Base-by-base conservation (phyloP, 2,329 filamentous ascomycete genomes). In the Trichophyton rubrum region DNA sequence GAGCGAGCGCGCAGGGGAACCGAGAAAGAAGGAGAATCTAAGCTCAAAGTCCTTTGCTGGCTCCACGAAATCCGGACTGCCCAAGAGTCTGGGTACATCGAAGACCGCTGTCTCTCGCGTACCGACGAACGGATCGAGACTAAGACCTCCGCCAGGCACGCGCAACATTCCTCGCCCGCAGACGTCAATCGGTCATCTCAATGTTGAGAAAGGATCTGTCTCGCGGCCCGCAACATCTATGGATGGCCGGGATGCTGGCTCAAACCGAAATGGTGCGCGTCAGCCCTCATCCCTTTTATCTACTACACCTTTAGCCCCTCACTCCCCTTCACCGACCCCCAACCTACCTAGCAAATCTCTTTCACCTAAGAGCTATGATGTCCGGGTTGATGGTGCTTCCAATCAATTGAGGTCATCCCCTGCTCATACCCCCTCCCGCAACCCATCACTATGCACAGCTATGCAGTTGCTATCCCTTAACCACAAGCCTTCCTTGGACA, bases 1-100 rank as follows among this genome's bases (percentile, higher is more conserved):
- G 27, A 72, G 71, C 20, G 81, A 85, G 60, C 77, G 77, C 65
- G 82, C 79, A 35, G 79, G 72, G 63, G 83, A 86, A 62, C 79
- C 75, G 35, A 77, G 27, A n/a, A 57, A 57, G 9, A 57, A 40
- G 8, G 38, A 71, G 62, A 71, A 73, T 51, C 69, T 76, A 17
- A 22, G 20, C n/a, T 20, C 22, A 13, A 49, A 15, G 22, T n/a
- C 27, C 3, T 53, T 53, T 24, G 24, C 49, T 13, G 49, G 22
- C 13, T 30, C 49, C 11, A 30, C 49, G 22, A 53, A 33, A 53
- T 15, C 22, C 22, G 27, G 3, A 13, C 49, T 30, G 13, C 22
- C 49, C 13, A 33, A 24, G 22, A 30, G 24, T 24, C n/a, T 53
- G 13, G 13, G 27, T 24, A 24, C 13, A 33, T 53, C 49, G 22